Evolutionary conservation across 768 basidiomycete species (phyloP).

Genomic region (Tricholoma flavovirens): DNA sequence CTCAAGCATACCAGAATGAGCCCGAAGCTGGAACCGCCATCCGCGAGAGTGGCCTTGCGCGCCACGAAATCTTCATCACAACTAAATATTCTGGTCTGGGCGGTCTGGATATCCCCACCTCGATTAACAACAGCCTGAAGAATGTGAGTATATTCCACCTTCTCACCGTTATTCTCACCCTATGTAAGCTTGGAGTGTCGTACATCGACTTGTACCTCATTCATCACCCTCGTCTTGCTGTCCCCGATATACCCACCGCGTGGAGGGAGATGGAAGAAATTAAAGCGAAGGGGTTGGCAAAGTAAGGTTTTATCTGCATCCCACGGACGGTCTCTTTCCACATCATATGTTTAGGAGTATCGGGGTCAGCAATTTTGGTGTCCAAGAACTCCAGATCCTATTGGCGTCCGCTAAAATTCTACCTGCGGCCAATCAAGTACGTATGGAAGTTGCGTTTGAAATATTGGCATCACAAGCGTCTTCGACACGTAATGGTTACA

Average conservation of each 20-base stretch:
- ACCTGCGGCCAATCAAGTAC: constrained; percentile 65
- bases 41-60: constrained; percentile 48
- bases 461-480: background rate
- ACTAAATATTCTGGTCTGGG: constrained; percentile 56
- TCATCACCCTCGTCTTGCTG: constrained; percentile 48
- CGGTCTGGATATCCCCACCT: constrained; percentile 47
- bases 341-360: constrained; percentile 44
- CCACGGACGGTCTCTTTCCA: background rate
- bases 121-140: constrained; percentile 50
- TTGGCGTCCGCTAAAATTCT: constrained; percentile 55
- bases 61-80: constrained; percentile 58
- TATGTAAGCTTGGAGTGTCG: constrained; percentile 48
- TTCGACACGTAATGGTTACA: background rate
- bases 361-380: constrained; percentile 65
- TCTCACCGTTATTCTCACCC: background rate
- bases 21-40: constrained; percentile 48
- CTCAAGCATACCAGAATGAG: constrained; percentile 58
- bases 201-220: constrained; percentile 73
- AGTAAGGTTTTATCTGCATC: constrained; percentile 26
- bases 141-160: constrained; percentile 32
- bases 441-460: constrained; percentile 5
- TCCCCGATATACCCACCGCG: constrained; percentile 52
- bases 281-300: constrained; percentile 50
- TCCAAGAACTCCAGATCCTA: constrained; percentile 47
- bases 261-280: constrained; percentile 63